Evolutionary conservation across 2,329 filamentous ascomycete species (phyloP), one percentile per base, ranked within the genome.

Genomic region (Aspergillus sp.): DNA sequence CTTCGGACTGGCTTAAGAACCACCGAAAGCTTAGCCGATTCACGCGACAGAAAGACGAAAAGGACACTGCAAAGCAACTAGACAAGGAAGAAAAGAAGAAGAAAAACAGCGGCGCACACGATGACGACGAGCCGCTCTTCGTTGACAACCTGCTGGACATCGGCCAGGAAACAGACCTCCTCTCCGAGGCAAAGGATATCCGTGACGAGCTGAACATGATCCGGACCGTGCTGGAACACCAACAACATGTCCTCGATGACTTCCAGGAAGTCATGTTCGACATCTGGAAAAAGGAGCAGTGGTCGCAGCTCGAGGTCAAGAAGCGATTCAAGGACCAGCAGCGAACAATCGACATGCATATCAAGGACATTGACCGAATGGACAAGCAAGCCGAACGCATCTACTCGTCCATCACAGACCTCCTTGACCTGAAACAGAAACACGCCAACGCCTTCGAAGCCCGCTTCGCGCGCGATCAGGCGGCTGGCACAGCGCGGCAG

Each of bases 371-470:
- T n/a, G 80, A 83, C 38, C 80, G 86, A 17, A 89, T 89, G 87
- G 84, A 87, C 68, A 82, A 83, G 54, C 87, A 88, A 71, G 86
- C 87, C 0, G 80, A 84, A 60, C 81, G 83, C 23, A 85, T 89
- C 63, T 88, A 89, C 69, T 76, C 81, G 48, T 84, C 81, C 60
- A 82, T 89, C 49, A 87, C 84, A 0, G 84, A 89, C 66, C 76
- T 90, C 5, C 82, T 90, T 0, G 87, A 90, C 65, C 80, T 89
- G 1, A 90, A 90, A 68, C 87, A 90, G 68, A 89, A 89, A 72
- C 87, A 90, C 61, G 87, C 86, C 65, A 90, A 89, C 73, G 86
- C 86, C 0, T 84, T 89, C 51, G 87, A 90, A 70, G 87, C 87
- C 1, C 83, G 87, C 3, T 89, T 79, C 60, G 74, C 76, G 3